Evolutionary conservation across 179 eudicot genomes (phyloP), one percentile per base, ranked within the genome.

Genomic region (Patellifolia procumbens): DNA sequence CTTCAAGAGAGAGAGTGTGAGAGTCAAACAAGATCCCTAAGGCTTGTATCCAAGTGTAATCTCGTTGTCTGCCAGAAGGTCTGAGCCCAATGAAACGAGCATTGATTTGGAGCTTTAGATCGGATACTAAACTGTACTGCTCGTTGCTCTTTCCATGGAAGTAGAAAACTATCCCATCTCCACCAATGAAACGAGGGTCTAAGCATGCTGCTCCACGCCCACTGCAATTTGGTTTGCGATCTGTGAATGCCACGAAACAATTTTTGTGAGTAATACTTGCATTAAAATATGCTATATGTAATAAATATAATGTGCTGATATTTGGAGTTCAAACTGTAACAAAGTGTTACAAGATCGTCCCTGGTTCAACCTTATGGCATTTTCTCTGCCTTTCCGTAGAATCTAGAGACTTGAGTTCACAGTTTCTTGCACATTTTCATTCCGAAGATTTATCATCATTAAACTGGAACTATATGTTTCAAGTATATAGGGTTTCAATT

Each of bases 131-230:
- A 80, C 83, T 81, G 81, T 88, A 90, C 74, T 90, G 83, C 69
- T 89, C 79, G 15, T 87, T 82, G 49, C 79, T 87, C 80, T 81
- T 84, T 39, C 97, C 97, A n/a, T 92, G 97, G 86, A 90, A 92
- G 78, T 92, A 90, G 86, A 91, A 91, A n/a, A 88, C 88, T 15
- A 85, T 73, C 39, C 90, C 88, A 17, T 92, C 92, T 69, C 83
- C 92, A 2, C 97, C 92, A 0, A 92, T 84, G 86, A 92, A 92
- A 51, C 91, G 91, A 1, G 94, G 97, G 73, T 92, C 97, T 72
- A 79, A 83, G 80, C 97, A 92, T 4, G 89, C 90, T 60, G 97
- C 87, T 68, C 97, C 92, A 8, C 74, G 78, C 22, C 86, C 85
- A 46, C 80, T 85, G 83, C 91, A 88, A 70, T 83, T 83, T 39